Evolutionary conservation across 2,329 filamentous ascomycete species (phyloP), one percentile per base, ranked within the genome.

Genomic region (Pyrenochaeta sp.): DNA sequence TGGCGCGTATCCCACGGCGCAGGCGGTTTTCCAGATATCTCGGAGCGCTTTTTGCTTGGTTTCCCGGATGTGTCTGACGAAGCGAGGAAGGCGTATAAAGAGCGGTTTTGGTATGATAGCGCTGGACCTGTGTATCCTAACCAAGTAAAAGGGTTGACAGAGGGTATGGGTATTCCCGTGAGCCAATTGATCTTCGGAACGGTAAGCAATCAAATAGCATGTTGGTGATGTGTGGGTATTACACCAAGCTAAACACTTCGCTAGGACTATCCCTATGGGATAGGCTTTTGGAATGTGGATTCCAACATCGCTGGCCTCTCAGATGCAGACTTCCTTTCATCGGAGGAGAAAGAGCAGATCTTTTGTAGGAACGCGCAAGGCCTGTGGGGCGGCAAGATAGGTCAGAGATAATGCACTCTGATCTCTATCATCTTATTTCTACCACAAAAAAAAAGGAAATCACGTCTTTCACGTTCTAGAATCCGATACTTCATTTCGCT

Each of bases 171-270:
- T n/a, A 52, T 77, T 22, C 70, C 68, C 1, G 44, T 69, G 0
- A 64, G 59, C 12, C 75, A 77, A 56, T 58, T 78, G 32, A 68
- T 77, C 15, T 78, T 77, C 64, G 77, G 76, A 0, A 77, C 77
- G 50, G 75, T 76, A 59, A 56, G 71, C 19, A 19, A 19, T 19
- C 19, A 19, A 19, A 19, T 19, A 19, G 19, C 19, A 32, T 8
- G 8, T 5, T 25, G 12, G 13, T 12, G 22, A 5, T 13, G 40
- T 50, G 44, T 19, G 19, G 19, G 19, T 19, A 19, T 19, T 19
- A 19, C 19, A 19, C 19, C 19, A 19, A 19, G 19, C 19, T 19
- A 19, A 19, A 59, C 28, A 9, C 15, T 10, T 19, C 15, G 0
- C 12, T 27, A 74, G 72, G 73, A 77, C 51, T 77, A 75, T 56